Base-by-base conservation (phyloP, 371 early-diverging fungal genomes). In the Syncephalastrum sp. region DNA sequence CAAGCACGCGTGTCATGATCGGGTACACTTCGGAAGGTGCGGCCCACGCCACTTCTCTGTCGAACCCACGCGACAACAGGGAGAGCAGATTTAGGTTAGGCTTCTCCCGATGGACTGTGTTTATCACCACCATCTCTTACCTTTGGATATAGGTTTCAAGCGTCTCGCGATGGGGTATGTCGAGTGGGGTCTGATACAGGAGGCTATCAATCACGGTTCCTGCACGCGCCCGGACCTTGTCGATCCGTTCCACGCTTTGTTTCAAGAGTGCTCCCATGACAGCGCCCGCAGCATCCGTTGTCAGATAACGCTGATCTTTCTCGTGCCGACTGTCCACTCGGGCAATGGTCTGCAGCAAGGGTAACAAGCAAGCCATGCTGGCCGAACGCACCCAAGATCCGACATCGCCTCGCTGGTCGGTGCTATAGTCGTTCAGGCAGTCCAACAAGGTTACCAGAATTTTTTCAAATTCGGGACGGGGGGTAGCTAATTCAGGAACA, bases 321-420 rank as follows among this genome's bases (percentile, higher is more conserved):
- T 62, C 23, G 10, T 1, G 42, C 23, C 3, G 21, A 12, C 38
- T 50, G 42, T 82, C 86, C 47, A 82, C 58, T 6, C 56, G 57
- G 5, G 74, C 64, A 16, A 86, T 63, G 6, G 70, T 47, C 1
- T 79, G 80, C 3, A 84, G 42, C 50, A 86, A 53, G n/a, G 60
- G 51, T 10, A 68, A 65, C 47, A 92, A 69, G 7, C 81, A 79
- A 3, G 74, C 65, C 82, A 93, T 87, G 38, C 82, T 71, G 7
- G 89, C 86, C 58, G 87, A 80, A 19, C 98, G 91, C 5, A 94
- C 85, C 91, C 94, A 93, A 0, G 95, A 94, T 0, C 98, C 98
- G 14, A 98, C 91, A 70, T 98, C 98, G 15, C 98, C 98, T 24
- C 96, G 87, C 41, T 87, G 85, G 60, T 97, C 96, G 1, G 83